Evolutionary conservation across 2,329 filamentous ascomycete species (phyloP).

Genomic region (Beauveria sp.): DNA sequence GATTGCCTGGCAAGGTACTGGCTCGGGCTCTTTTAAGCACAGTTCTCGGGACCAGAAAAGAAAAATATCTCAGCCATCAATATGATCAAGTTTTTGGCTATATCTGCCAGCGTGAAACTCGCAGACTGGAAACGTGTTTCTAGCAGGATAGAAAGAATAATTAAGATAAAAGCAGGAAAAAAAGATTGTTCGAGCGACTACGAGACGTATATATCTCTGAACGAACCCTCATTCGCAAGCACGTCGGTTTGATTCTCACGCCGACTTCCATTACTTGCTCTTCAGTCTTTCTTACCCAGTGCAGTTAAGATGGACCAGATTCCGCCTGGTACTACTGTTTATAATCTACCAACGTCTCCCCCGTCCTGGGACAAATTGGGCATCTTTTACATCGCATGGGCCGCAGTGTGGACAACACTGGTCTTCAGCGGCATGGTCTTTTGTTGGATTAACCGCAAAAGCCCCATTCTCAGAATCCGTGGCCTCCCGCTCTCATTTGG

Average conservation of each 20-base stretch:
- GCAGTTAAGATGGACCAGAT: slow-evolving; percentile 2
- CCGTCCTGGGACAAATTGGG: slow-evolving; percentile 22
- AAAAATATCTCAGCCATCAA: slow-evolving; percentile 5
- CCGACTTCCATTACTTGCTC: neutral
- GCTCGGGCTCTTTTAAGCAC: neutral
- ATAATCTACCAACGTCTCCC: slow-evolving; percentile 21
- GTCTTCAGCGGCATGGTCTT: slow-evolving; percentile 28
- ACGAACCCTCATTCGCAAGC: no score
- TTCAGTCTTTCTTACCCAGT: neutral
- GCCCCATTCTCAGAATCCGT: slow-evolving; percentile 31
- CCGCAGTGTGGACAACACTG: slow-evolving; percentile 20
- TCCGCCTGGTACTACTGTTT: slow-evolving; percentile 18
- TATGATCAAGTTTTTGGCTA: neutral
- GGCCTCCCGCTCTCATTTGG: slow-evolving; percentile 27
- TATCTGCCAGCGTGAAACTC: neutral
- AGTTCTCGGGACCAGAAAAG: slow-evolving; percentile 2
- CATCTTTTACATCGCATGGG: slow-evolving; percentile 23
- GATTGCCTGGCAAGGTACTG: neutral
- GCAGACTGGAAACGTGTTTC: neutral
- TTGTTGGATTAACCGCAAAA: slow-evolving; percentile 25
- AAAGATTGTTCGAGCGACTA: neutral
- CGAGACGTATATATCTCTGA: neutral
- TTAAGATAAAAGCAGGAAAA: neutral
- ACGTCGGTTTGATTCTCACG: neutral
- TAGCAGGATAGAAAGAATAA: neutral